phyloP scores from a whole-genome alignment of 352 stramenopile genomes.

The Globisporangium orthogonon region DNA sequence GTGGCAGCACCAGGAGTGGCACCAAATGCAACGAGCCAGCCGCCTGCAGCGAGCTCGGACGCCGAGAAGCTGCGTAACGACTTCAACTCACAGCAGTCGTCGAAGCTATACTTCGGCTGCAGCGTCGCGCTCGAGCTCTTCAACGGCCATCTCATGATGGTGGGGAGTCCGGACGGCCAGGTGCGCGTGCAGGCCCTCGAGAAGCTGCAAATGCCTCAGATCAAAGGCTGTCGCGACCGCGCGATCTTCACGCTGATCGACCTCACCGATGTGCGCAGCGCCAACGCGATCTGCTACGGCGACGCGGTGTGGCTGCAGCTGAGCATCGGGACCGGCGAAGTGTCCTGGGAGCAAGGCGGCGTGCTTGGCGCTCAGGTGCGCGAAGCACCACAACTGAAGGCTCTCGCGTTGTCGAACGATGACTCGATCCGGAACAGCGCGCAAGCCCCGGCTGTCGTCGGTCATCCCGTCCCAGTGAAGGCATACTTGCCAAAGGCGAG shows the following conservation, averaged over 20 bases:
- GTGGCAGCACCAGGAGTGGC: neutral
- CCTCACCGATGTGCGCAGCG: conserved; percentile 55
- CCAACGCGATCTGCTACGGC: conserved; percentile 64
- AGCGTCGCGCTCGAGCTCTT: conserved; percentile 67
- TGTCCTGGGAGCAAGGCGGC: conserved; percentile 65
- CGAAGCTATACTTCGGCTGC: conserved; percentile 54
- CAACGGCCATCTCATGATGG: conserved; percentile 72
- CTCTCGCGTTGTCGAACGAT: conserved; percentile 38
- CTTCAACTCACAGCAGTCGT: conserved; percentile 56
- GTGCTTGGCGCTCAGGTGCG: conserved; percentile 71
- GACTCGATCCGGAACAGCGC: conserved; percentile 46
- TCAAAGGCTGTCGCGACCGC: conserved; percentile 45
- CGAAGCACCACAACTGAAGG: conserved; percentile 60
- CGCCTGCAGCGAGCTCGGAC: conserved; percentile 22
- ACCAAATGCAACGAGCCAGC: neutral
- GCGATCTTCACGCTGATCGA: conserved; percentile 70
- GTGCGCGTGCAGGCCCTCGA: conserved; percentile 59
- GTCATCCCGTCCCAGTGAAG: conserved; percentile 48
- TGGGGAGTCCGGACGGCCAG: conserved; percentile 49
- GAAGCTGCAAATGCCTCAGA: conserved; percentile 37
- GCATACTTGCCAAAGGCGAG: conserved; percentile 67
- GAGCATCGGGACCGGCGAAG: conserved; percentile 54
- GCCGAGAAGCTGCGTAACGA: conserved; percentile 64
- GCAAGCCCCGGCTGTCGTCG: conserved; percentile 39
- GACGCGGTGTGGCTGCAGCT: conserved; percentile 74